A percentile compares a stretch with the other conserved stretches of the same genome.
Evolutionary conservation across 805 yeast species (phyloP).

Genomic region (Candida sonorensis): DNA sequence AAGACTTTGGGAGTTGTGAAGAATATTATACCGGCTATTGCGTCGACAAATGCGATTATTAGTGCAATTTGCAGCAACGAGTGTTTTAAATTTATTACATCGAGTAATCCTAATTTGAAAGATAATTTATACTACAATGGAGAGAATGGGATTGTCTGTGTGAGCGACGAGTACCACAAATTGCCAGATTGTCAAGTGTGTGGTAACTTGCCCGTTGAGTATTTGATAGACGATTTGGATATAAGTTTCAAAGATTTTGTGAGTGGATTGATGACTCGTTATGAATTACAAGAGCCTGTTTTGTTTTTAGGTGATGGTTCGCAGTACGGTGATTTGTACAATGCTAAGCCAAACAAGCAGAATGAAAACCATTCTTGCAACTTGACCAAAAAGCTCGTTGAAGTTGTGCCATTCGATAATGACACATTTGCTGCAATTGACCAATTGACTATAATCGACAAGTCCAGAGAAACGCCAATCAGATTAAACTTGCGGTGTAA

Average conservation of each 20-base stretch:
- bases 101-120: constrained; percentile 55
- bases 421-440: background rate
- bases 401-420: constrained; percentile 11
- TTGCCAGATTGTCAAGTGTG: constrained; percentile 71
- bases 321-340: constrained; percentile 19
- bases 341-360: constrained; percentile 9
- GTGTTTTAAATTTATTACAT: constrained; percentile 70
- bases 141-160: constrained; percentile 67
- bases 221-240: constrained; percentile 2
- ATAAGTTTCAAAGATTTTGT: constrained; percentile 11
- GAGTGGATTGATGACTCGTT: constrained; percentile 6
- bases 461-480: constrained; percentile 2
- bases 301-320: constrained; percentile 13
- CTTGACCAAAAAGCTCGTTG: constrained; percentile 1
- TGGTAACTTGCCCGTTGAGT: constrained; percentile 33
- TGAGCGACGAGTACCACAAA: constrained; percentile 58
- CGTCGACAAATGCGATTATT: constrained; percentile 86
- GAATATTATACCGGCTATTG: constrained; percentile 88
- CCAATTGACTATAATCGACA: constrained; percentile 13
- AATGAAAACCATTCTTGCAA: background rate
- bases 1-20: constrained; percentile 84
- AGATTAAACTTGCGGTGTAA: constrained; percentile 3
- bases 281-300: constrained; percentile 12
- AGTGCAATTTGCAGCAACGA: constrained; percentile 89
- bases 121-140: constrained; percentile 90